Conservation (phyloP, 108 stramenopile genomes). For the Cyclotella sp. region DNA sequence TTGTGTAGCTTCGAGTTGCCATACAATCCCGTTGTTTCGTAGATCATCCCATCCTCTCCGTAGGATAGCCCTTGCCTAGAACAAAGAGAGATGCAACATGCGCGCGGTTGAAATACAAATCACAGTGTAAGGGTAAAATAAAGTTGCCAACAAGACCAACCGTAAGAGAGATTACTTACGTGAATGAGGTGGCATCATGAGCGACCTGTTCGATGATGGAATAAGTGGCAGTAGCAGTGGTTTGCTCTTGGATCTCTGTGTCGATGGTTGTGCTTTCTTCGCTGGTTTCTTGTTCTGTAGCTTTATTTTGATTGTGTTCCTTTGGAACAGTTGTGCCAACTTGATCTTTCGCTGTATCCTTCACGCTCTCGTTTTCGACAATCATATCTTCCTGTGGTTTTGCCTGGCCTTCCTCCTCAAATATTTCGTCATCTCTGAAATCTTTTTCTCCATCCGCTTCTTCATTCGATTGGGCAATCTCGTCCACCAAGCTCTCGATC, state of each 20-base stretch:
- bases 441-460: neutral
- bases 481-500: neutral
- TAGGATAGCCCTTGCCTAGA: constrained; percentile 84
- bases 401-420: neutral
- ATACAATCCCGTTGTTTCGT: constrained; percentile 77
- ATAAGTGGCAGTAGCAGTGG: constrained; percentile 13
- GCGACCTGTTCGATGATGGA: constrained; percentile 62
- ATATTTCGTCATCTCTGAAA: neutral
- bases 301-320: too few species aligned
- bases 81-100: neutral
- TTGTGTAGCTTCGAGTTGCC: constrained; percentile 67
- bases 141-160: too few species aligned
- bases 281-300: too few species aligned
- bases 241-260: constrained; percentile 1
- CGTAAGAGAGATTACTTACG: constrained; percentile 54
- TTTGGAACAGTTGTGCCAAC: too few species aligned
- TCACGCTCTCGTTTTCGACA: too few species aligned
- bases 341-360: too few species aligned
- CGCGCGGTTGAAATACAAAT: neutral
- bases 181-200: constrained; percentile 70
- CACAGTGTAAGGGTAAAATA: neutral
- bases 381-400: neutral
- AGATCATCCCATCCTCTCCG: constrained; percentile 62
- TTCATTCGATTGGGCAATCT: neutral
- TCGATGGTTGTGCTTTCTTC: neutral